Conservation (phyloP, 805 yeast genomes). For the Helenozyma baotianmanensis region DNA sequence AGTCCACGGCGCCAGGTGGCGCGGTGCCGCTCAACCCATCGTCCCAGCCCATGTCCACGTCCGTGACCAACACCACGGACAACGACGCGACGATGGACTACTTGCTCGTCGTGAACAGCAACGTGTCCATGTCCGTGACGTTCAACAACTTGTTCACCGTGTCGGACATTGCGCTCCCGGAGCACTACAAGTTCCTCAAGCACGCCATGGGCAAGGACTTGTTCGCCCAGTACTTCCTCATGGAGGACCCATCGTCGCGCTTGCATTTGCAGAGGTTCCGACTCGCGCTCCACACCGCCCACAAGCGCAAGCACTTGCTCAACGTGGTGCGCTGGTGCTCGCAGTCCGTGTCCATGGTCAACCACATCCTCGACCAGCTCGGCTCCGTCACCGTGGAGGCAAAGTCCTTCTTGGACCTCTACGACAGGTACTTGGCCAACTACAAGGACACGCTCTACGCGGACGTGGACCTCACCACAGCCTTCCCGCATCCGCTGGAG, state of each 20-base stretch:
- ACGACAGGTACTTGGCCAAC: slow-evolving; percentile 32
- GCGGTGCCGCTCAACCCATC: not conserved
- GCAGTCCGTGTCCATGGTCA: slow-evolving; percentile 22
- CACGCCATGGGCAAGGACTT: slow-evolving; percentile 22
- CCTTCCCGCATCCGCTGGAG: slow-evolving; percentile 16
- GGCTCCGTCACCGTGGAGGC: slow-evolving; percentile 17
- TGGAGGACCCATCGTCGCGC: slow-evolving; percentile 6
- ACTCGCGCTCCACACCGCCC: slow-evolving; percentile 8
- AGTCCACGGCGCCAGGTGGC: not conserved
- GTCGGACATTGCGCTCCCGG: slow-evolving; percentile 21
- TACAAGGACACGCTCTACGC: slow-evolving; percentile 23
- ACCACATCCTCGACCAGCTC: slow-evolving; percentile 22
- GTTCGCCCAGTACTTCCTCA: slow-evolving; percentile 25
- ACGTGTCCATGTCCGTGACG: slow-evolving; percentile 21
- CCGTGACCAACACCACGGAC: slow-evolving; percentile 10
- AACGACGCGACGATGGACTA: slow-evolving; percentile 17
- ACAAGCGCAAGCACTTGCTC: slow-evolving; percentile 13
- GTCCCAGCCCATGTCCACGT: slow-evolving; percentile 5
- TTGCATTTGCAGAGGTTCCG: slow-evolving; percentile 14
- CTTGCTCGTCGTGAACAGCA: slow-evolving; percentile 22
- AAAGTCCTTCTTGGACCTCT: slow-evolving; percentile 20
- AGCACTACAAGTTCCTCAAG: slow-evolving; percentile 8
- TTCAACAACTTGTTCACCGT: slow-evolving; percentile 30
- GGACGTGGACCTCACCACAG: slow-evolving; percentile 23
- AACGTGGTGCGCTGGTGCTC: slow-evolving; percentile 22